Evolutionary conservation across 768 basidiomycete species (phyloP).

Genomic region (Lactarius sanguifluus): DNA sequence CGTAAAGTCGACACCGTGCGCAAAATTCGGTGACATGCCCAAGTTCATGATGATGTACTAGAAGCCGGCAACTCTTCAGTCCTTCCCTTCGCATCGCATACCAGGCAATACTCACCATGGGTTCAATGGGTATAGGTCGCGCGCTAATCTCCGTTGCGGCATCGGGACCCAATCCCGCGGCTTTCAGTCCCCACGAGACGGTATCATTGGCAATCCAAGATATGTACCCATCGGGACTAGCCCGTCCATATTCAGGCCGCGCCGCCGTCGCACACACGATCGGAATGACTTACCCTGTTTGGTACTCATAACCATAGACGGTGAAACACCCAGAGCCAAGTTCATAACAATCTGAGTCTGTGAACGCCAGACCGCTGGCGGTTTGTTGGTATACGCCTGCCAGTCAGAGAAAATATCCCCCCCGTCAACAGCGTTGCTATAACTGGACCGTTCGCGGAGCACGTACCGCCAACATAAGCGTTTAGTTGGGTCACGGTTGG

Average conservation of each 20-base stretch:
- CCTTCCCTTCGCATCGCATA: background rate
- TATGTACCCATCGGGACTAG: conserved; percentile 51
- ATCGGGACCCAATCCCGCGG: conserved; percentile 66
- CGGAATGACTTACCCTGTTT: conserved; percentile 55
- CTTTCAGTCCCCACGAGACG: conserved; percentile 73
- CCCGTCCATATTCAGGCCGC: background rate
- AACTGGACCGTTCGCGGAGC: background rate
- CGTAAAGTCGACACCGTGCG: conserved; percentile 59
- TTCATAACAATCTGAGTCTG: conserved; percentile 72
- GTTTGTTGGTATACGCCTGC: conserved; percentile 62
- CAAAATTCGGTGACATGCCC: conserved; percentile 84
- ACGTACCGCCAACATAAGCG: conserved; percentile 60
- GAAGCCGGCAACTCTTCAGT: background rate
- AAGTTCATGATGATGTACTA: conserved; percentile 85
- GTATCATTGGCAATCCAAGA: conserved; percentile 76
- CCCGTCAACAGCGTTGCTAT: background rate
- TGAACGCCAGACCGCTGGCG: conserved; percentile 67
- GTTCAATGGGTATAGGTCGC: conserved; percentile 76
- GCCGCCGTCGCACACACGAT: conserved; percentile 44
- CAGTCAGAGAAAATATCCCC: background rate
- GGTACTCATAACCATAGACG: conserved; percentile 76
- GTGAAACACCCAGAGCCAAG: conserved; percentile 58
- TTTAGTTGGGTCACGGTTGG: conserved; percentile 56
- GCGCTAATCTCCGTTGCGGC: conserved; percentile 55
- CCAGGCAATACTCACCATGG: conserved; percentile 58